These are phyloP conservation scores for Dalechampia spathulata DNA, from an alignment of 441 rosid genomes.

Conservation along the genomic window DNA sequence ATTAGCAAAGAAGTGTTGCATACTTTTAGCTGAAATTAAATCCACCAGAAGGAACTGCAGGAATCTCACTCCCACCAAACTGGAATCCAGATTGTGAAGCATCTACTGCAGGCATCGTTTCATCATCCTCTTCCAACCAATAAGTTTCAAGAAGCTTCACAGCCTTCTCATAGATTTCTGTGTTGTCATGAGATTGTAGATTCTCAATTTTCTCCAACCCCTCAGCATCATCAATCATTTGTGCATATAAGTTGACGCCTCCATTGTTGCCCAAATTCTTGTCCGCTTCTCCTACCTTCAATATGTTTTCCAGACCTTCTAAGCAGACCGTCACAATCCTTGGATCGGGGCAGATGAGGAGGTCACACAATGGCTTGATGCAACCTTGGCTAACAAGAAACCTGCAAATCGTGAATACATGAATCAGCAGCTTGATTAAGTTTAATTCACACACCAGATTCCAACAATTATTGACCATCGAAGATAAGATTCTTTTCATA, in stretches of 20 bases:
- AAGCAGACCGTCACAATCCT: slow-evolving; percentile 75
- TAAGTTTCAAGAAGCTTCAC: slow-evolving; percentile 71
- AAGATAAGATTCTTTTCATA: slow-evolving; percentile 24
- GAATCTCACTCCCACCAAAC: slow-evolving; percentile 54
- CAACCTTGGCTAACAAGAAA: slow-evolving; percentile 59
- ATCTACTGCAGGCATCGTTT: slow-evolving; percentile 44
- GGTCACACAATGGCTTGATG: slow-evolving; percentile 84
- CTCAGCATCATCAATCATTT: slow-evolving; percentile 70
- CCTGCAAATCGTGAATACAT: slow-evolving; percentile 24
- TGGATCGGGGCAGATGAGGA: slow-evolving; percentile 73
- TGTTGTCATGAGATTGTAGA: slow-evolving; percentile 71
- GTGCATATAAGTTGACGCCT: slow-evolving; percentile 48
- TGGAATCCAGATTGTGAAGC: slow-evolving; percentile 46
- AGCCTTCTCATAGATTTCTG: slow-evolving; percentile 68
- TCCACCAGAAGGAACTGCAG: slow-evolving; percentile 49
- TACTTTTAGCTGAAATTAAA: slow-evolving; percentile 66
- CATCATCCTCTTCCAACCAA: slow-evolving; percentile 70
- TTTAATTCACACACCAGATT: not conserved
- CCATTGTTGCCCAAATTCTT: slow-evolving; percentile 45
- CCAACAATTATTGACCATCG: too few species aligned
- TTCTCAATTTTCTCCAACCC: too few species aligned
- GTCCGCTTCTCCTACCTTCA: slow-evolving; percentile 77
- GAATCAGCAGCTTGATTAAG: not conserved
- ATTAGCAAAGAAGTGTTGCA: slow-evolving; percentile 1
- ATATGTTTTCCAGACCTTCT: slow-evolving; percentile 79